Base-by-base conservation (phyloP, 176 grass and related monocot species). In the Carex pumila region DNA sequence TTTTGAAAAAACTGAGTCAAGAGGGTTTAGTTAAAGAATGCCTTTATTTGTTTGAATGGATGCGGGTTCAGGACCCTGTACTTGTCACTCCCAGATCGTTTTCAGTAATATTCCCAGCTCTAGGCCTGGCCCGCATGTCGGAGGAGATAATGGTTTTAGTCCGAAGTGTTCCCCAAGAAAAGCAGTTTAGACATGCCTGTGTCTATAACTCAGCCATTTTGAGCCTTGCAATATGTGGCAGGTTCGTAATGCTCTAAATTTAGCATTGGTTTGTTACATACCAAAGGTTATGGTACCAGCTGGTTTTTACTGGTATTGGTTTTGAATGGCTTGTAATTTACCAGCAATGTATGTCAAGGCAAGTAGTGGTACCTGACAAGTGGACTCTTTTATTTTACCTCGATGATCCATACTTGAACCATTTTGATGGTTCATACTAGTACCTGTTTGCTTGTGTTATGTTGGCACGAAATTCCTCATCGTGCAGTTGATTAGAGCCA, bases 181-280 rank as follows among this genome's bases (percentile, higher is more conserved):
- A 71, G 41, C 22, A 55, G 65, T 90, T 87, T 54, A 84, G 64
- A 71, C 81, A 90, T 87, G 73, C 67, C 11, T 41, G 72, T 11
- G 85, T 90, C 5, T 90, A 90, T 43, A 87, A 90, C 62, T 78
- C 88, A 1, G 88, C 85, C 14, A 85, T 90, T 45, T 90, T 54
- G 1, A 74, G 72, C 32, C 85, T 90, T 63, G 85, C 88, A n/a
- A 84, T 39, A 36, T 87, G 85, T 3, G 64, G 59, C 57, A 84
- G 88, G 88, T 90, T 47, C 11, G 13, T 45, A 61, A 12, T 81
- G 31, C 15, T 45, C 37, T 12, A 45, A 37, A 45, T 71, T 21
- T 11, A 25, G 19, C n/a, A 0, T 62, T 62, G 60, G 19, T 62
- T 62, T 52, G 3, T 47, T 73, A 43, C 34, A 43, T 70, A 7